These are phyloP conservation scores for Xenosphaeropsis pyriputrescens DNA, from an alignment of 2,329 filamentous ascomycete genomes.

Conservation along the genomic window DNA sequence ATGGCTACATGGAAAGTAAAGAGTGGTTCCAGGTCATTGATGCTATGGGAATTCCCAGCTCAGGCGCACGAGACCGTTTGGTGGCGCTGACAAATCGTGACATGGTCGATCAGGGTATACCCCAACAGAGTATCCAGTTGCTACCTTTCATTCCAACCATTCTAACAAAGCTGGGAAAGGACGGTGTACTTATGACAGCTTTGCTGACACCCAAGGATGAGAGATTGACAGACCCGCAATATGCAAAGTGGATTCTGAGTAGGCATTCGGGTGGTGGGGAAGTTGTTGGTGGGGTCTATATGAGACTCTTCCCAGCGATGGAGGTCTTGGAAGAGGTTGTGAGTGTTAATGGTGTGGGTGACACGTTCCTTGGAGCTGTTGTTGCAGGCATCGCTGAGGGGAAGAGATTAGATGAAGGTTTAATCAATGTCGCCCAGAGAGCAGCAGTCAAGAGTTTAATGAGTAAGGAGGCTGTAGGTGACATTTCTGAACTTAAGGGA, in stretches of 20 bases:
- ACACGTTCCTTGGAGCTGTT: constrained; percentile 79
- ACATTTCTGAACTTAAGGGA: constrained; percentile 21
- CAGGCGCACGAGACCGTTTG: constrained; percentile 56
- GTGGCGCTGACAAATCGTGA: constrained; percentile 47
- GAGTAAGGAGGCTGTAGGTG: constrained; percentile 58
- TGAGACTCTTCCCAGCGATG: constrained; percentile 49
- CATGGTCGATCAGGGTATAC: constrained; percentile 67
- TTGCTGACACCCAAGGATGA: constrained; percentile 55
- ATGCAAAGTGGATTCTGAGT: constrained; percentile 57
- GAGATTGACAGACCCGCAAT: constrained; percentile 44
- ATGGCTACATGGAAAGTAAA: constrained; percentile 51
- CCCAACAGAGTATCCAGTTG: constrained; percentile 70
- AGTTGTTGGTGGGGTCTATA: constrained; percentile 64
- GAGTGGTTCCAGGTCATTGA: constrained; percentile 75
- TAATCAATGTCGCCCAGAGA: constrained; percentile 69
- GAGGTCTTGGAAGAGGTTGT: constrained; percentile 57
- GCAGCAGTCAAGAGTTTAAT: constrained; percentile 69
- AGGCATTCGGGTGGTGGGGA: constrained; percentile 37
- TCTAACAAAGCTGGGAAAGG: constrained; percentile 64
- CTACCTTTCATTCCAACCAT: constrained; percentile 80
- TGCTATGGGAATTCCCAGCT: constrained; percentile 57
- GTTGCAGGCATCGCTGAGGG: constrained; percentile 58
- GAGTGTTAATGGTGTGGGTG: constrained; percentile 88
- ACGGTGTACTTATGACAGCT: constrained; percentile 49
- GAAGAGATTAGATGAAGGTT: constrained; percentile 28